Evolutionary conservation across 441 rosid species (phyloP), one percentile per base, ranked within the genome.

Genomic region (Brassica balearica): DNA sequence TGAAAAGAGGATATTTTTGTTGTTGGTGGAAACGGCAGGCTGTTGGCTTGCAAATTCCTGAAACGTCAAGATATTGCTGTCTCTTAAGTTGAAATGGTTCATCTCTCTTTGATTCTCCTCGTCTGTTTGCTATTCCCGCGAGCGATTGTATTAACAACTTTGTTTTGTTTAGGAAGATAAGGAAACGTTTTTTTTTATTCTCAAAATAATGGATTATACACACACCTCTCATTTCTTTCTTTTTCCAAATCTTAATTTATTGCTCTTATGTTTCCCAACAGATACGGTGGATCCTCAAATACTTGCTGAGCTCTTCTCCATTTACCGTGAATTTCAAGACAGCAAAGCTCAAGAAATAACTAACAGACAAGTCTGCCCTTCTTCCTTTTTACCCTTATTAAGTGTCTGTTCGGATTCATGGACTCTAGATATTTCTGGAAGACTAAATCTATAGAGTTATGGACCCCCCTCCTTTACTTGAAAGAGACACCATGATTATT

Each of bases 321-420:
- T 88, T 79, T 93, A 88, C 72, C 90, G 90, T 12, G 90, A 88
- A 56, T 95, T 97, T 93, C 97, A 91, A 74, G 94, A 92, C 51
- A 85, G 65, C 76, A 90, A 88, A 85, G 86, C 80, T 67, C 82
- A 82, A 80, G 80, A 88, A 60, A 92, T 92, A 23, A 85, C 92
- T 90, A 88, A 78, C 79, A 88, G 80, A 67, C 98, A 95, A 95
- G 99, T 95, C 27, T 22, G 63, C 65, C 59, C 80, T 34, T 22
- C 2, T 29, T 19, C 25, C 6, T 43, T 61, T 20, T 8, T 75
- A 14, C 58, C 27, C 59, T 25, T 68, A 17, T 41, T 67, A 14
- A 9, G 3, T 55, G 6, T 56, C 48, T n/a, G 27, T 36, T 75
- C 12, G 4, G 19, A 23, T 14, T 27, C 65, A 36, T 15, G 36